phyloP scores from a whole-genome alignment of 2,329 filamentous ascomycete species.

The Neoascochyta sp. region DNA sequence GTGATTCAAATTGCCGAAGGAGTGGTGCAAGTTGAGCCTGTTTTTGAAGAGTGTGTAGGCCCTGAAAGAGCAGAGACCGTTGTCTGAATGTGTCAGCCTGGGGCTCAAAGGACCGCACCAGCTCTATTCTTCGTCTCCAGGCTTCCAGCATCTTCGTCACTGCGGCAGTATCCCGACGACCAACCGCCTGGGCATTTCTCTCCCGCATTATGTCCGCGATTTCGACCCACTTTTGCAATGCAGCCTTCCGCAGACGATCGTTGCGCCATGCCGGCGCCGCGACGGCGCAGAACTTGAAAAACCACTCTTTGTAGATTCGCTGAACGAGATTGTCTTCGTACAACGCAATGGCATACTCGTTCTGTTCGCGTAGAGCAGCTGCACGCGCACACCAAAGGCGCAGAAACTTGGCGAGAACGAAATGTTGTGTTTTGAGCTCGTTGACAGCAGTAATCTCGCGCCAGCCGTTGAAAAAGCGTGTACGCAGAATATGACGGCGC shows the following conservation, averaged over 20 bases:
- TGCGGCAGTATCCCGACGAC: slow-evolving; percentile 20
- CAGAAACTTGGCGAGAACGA: slow-evolving; percentile 55
- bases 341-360: slow-evolving; percentile 27
- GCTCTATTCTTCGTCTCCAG: slow-evolving; percentile 18
- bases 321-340: slow-evolving; percentile 35
- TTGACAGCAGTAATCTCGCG: slow-evolving; percentile 61
- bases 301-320: slow-evolving; percentile 36
- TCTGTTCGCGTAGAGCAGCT: slow-evolving; percentile 33
- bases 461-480: slow-evolving; percentile 68
- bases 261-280: slow-evolving; percentile 34
- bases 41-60: slow-evolving; percentile 28
- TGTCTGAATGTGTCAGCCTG: slow-evolving; percentile 36
- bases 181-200: slow-evolving; percentile 19
- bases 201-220: slow-evolving; percentile 24
- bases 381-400: slow-evolving; percentile 49
- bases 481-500: slow-evolving; percentile 65
- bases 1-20: slow-evolving; percentile 43
- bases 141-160: slow-evolving; percentile 22
- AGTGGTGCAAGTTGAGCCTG: slow-evolving; percentile 43
- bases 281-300: slow-evolving; percentile 36
- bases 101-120: slow-evolving; percentile 29
- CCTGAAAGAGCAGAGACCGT: slow-evolving; percentile 17
- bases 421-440: slow-evolving; percentile 51
- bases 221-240: slow-evolving; percentile 28
- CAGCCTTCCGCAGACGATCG: slow-evolving; percentile 21